Base-by-base conservation (phyloP, 176 grass and related monocot species). In the Tillandsia fasciculata region DNA sequence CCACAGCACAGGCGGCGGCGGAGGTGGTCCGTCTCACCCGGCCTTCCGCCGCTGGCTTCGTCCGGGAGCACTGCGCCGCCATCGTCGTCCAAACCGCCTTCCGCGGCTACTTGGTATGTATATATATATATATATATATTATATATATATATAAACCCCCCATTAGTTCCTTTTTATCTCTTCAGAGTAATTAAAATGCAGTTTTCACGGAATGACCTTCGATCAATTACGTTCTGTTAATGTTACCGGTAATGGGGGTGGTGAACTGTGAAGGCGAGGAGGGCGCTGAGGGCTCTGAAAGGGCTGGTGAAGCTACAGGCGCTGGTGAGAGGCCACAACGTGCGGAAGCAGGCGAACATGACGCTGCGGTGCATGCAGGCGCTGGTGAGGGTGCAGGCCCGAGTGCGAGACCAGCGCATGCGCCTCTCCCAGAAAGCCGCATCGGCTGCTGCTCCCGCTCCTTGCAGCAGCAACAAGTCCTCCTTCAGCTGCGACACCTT, bases 361-460 rank as follows among this genome's bases (percentile, higher is more conserved):
- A 93, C 94, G 69, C 84, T 99, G 3, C 82, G 94, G 17, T 90
- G 94, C 82, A 99, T 99, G 89, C 94, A 99, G 76, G 94, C 94
- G 10, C 84, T 99, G 52, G 87, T 93, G 11, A 73, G 89, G 49
- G 89, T 99, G 15, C 94, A 99, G 76, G 89, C 87, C 13, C 87
- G 89, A 0, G 87, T 99, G 2, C 68, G 94, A 4, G 94, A 99
- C 87, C 89, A 93, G 78, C 82, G 89, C 14, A 77, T 93, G 61
- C 81, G 94, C 12, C 86, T 99, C 33, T 87, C 89, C 2, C 87
- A 99, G 20, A 87, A 93, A 12, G 64, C 85, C 7, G 52, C 2
- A 12, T 28, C 63, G 13, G 74, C 12, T 7, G 72, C 20, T 13
- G 47, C 74, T 7, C 76, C 27, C 0, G 70, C 69, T 33, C 64